A percentile compares a stretch with the other conserved stretches of the same genome.
phyloP scores from a whole-genome alignment of 345 rosid species.

The Pelargonium nanum region DNA sequence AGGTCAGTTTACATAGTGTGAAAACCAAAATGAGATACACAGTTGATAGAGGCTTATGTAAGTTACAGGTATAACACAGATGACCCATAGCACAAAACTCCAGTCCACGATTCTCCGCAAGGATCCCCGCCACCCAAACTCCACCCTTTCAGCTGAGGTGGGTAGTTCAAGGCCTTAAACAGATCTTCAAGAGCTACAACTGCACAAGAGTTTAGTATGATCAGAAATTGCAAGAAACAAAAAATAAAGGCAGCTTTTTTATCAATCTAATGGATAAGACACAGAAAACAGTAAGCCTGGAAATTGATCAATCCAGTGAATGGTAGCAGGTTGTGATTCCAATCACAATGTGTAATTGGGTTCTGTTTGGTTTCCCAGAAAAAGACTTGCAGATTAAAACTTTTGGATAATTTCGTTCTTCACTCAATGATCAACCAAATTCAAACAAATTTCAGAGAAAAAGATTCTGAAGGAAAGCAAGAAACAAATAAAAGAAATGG shows the following conservation, averaged over 20 bases:
- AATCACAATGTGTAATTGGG: not conserved
- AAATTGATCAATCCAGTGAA: not conserved
- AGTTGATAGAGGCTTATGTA: not conserved
- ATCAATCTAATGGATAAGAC: not conserved
- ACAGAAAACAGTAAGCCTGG: not conserved
- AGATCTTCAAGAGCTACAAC: constrained; percentile 58
- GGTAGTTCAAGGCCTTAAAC: constrained; percentile 39
- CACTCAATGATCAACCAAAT: not conserved
- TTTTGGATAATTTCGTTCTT: not conserved
- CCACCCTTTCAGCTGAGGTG: constrained; percentile 70
- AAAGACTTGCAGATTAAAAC: not conserved
- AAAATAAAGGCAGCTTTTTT: too few relatives aligned
- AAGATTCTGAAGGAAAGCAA: not conserved
- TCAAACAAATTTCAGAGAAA: not conserved
- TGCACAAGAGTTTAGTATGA: constrained; percentile 17
- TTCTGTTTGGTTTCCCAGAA: constrained; percentile 17
- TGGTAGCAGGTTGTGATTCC: not conserved
- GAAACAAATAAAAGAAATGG: constrained; percentile 7
- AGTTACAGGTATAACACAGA: constrained; percentile 57
- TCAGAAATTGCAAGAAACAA: not conserved
- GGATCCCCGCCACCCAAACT: constrained; percentile 65
- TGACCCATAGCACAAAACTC: constrained; percentile 68
- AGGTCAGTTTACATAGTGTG: not conserved
- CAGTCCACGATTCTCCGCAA: constrained; percentile 72
- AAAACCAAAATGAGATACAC: not conserved